phyloP scores from a whole-genome alignment of 176 grass and related monocot species.

The Miscanthus lutarioriparius region DNA sequence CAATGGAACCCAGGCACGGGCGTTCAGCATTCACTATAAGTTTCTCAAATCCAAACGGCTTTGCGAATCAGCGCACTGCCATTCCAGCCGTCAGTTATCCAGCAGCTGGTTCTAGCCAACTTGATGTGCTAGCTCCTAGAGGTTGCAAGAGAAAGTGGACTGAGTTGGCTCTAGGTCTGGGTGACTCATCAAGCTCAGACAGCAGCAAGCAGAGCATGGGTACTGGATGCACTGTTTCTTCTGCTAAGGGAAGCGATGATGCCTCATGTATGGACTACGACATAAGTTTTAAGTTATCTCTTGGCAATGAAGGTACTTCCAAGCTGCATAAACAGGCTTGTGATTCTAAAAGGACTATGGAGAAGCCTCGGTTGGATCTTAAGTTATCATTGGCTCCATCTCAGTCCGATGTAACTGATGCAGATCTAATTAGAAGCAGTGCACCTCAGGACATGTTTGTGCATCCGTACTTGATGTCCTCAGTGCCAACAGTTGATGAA shows the following conservation, averaged over 20 bases:
- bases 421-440: conserved; percentile 16
- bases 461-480: conserved; percentile 33
- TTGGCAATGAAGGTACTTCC: conserved; percentile 55
- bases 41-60: conserved; percentile 52
- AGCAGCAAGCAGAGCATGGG: conserved; percentile 67
- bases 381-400: conserved; percentile 70
- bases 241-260: conserved; percentile 58
- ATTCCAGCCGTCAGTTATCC: conserved; percentile 16
- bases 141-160: conserved; percentile 68
- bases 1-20: conserved; percentile 43
- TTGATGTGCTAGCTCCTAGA: conserved; percentile 49
- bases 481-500: conserved; percentile 71
- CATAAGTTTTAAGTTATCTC: conserved; percentile 60
- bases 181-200: conserved; percentile 67
- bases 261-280: conserved; percentile 66
- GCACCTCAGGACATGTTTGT: conserved; percentile 35
- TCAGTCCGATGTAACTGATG: conserved; percentile 63
- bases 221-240: conserved; percentile 59
- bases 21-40: conserved; percentile 42
- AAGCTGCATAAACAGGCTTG: conserved; percentile 38
- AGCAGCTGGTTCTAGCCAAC: conserved; percentile 36
- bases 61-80: conserved; percentile 17
- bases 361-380: conserved; percentile 55
- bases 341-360: conserved; percentile 46
- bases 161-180: conserved; percentile 53